Percentiles rank a stretch among this genome's conserved stretches.
These are phyloP conservation scores for Fusarium goolgardi DNA, from an alignment of 2,329 filamentous ascomycete genomes.

Conservation along the genomic window DNA sequence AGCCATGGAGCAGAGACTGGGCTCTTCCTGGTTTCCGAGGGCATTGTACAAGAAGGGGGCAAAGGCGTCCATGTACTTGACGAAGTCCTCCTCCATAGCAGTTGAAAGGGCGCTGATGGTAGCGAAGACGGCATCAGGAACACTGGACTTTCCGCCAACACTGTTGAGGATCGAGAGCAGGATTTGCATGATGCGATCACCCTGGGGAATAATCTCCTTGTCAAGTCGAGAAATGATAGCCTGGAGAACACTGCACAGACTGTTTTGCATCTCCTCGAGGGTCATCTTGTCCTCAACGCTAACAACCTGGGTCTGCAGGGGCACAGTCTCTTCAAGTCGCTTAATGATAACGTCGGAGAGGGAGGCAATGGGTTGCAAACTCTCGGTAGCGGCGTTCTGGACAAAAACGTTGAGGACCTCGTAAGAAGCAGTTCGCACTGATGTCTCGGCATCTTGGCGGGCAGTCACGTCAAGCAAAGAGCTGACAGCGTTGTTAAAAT, in stretches of 20 bases:
- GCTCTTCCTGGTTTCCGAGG: slow-evolving; percentile 94
- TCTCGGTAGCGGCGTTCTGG: slow-evolving; percentile 88
- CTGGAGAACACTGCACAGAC: slow-evolving; percentile 89
- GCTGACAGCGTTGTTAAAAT: slow-evolving; percentile 92
- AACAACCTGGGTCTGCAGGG: slow-evolving; percentile 91
- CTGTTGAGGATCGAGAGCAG: slow-evolving; percentile 83
- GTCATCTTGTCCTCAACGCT: slow-evolving; percentile 97
- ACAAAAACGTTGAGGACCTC: slow-evolving; percentile 97
- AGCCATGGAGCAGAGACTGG: slow-evolving; percentile 93
- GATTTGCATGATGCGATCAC: slow-evolving; percentile 93
- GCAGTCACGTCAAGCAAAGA: slow-evolving; percentile 89
- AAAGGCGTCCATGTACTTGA: slow-evolving; percentile 98
- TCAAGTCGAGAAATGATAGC: slow-evolving; percentile 92
- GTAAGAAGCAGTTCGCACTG: slow-evolving; percentile 93
- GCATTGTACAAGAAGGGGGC: slow-evolving; percentile 93
- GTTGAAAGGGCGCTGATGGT: slow-evolving; percentile 92
- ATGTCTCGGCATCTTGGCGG: slow-evolving; percentile 82
- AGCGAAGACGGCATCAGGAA: slow-evolving; percentile 93
- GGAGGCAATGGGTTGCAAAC: slow-evolving; percentile 80
- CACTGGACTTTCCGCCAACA: slow-evolving; percentile 86
- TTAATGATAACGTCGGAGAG: slow-evolving; percentile 91
- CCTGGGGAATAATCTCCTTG: slow-evolving; percentile 88
- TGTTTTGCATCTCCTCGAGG: slow-evolving; percentile 97
- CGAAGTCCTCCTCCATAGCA: slow-evolving; percentile 90
- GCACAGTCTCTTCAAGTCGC: slow-evolving; percentile 88